These are phyloP conservation scores for Colletotrichum sp. DNA, from an alignment of 2,329 filamentous ascomycete species.

Conservation along the genomic window DNA sequence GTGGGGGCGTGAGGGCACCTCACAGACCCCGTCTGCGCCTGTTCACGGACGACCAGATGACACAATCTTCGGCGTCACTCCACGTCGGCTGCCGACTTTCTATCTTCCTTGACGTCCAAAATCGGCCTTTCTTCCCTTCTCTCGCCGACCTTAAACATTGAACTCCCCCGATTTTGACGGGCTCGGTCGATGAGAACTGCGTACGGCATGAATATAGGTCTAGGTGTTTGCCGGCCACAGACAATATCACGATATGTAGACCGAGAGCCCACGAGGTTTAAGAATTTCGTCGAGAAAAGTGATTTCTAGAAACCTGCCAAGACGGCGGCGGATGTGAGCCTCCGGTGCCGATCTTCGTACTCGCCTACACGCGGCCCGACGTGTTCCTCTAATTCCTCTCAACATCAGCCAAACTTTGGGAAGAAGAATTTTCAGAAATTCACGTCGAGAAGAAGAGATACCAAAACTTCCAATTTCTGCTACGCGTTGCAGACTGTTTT, in stretches of 20 bases:
- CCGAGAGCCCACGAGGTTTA: background rate
- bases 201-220: background rate
- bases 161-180: background rate
- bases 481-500: too few relatives aligned
- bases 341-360: background rate
- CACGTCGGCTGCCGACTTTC: background rate
- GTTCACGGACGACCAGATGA: background rate
- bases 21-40: background rate
- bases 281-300: background rate
- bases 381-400: background rate
- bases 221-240: background rate
- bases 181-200: background rate
- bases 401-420: background rate
- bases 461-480: too few relatives aligned
- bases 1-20: background rate
- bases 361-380: background rate
- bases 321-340: background rate
- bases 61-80: background rate
- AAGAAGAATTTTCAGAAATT: fast-evolving
- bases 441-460: background rate
- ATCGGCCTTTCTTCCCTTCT: fast-evolving
- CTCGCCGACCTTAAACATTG: background rate
- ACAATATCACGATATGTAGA: background rate
- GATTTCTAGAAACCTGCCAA: background rate
- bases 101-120: background rate